Base-by-base conservation (phyloP, 2,329 filamentous ascomycete species). In the Hymenoscyphus fructigenus region DNA sequence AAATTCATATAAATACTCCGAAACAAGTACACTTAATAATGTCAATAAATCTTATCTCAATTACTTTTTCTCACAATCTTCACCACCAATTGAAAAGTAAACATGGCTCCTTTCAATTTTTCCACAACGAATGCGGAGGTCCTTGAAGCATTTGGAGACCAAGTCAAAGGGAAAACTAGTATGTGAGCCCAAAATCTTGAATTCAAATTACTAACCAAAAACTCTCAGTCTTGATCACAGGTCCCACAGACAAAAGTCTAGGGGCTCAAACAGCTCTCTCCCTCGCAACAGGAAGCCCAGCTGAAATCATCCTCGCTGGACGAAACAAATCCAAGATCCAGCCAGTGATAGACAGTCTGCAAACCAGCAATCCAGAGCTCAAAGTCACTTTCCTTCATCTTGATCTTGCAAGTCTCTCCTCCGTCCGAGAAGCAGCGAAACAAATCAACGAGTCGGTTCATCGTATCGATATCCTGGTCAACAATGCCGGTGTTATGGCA, bases 331-430 rank as follows among this genome's bases (percentile, higher is more conserved):
- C 55, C 3, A 68, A 67, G 15, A 28, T 64, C 14, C 17, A 65
- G 3, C 15, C 32, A 12, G 53, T 68, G 10, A 62, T 64, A 36
- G 14, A 58, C 7, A 34, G 44, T 3, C 63, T 68, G 32, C 53
- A 62, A 26, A 34, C 29, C 2, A 60, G 38, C 17, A 26, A 38
- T 50, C 61, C 67, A 10, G 59, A 60, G 3, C 59, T 60, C 2
- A 53, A 58, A 6, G 58, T 56, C 0, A 29, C 53, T 6, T 59
- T 66, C 44, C 28, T 69, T 12, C 20, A 59, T 7, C 28, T 70
- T 34, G 78, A 81, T 50, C 75, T 82, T 9, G 71, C 71, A n/a
- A 79, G 78, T 23, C 67, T 79, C 15, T 73, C 75, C 2, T 74
- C 75, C 1, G 74, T 82, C 2, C 76, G 80, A 28, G 64, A 68